A percentile compares a stretch with the other conserved stretches of the same genome.
These are phyloP conservation scores for Cryptococcus sp. DNA, from an alignment of 1,284 basidiomycete genomes.

Conservation along the genomic window DNA sequence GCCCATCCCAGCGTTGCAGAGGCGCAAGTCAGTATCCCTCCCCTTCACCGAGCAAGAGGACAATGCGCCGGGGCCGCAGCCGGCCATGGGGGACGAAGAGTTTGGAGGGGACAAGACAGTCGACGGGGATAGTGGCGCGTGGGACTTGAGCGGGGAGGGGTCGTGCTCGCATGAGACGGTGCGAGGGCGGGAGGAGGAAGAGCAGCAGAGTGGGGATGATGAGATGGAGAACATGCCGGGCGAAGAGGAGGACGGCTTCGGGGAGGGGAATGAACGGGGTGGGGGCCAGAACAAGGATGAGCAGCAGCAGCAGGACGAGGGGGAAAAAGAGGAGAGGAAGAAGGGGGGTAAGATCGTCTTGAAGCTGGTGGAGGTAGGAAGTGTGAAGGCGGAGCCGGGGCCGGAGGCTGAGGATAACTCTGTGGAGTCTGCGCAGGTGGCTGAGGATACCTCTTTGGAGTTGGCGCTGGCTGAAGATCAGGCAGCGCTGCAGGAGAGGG, in stretches of 20 bases:
- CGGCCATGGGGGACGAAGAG: not conserved
- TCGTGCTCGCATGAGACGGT: not conserved
- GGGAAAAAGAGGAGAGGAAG: not conserved
- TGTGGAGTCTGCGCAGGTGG: not conserved
- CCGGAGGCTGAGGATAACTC: constrained; percentile 13
- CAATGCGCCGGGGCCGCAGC: not conserved
- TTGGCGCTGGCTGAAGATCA: too few relatives aligned
- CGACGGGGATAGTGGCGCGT: constrained; percentile 17
- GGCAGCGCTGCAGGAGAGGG: too few relatives aligned
- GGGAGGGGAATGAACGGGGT: constrained; percentile 23
- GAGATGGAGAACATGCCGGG: not conserved
- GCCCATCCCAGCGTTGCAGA: too few relatives aligned
- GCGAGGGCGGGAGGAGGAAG: not conserved
- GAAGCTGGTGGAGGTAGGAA: constrained; percentile 23
- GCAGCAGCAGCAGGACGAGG: constrained; percentile 12
- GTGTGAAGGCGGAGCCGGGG: constrained; percentile 43
- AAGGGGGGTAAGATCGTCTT: constrained; percentile 26
- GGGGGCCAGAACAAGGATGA: constrained; percentile 21
- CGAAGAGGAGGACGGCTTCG: constrained; percentile 44
- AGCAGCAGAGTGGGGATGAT: not conserved
- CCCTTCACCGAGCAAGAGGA: not conserved
- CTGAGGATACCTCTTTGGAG: too few relatives aligned
- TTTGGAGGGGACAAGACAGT: constrained; percentile 14
- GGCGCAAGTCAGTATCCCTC: too few relatives aligned
- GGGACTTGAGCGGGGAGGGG: constrained; percentile 11